phyloP scores from a whole-genome alignment of 2,329 filamentous ascomycete genomes.

The Ophiostoma ips region DNA sequence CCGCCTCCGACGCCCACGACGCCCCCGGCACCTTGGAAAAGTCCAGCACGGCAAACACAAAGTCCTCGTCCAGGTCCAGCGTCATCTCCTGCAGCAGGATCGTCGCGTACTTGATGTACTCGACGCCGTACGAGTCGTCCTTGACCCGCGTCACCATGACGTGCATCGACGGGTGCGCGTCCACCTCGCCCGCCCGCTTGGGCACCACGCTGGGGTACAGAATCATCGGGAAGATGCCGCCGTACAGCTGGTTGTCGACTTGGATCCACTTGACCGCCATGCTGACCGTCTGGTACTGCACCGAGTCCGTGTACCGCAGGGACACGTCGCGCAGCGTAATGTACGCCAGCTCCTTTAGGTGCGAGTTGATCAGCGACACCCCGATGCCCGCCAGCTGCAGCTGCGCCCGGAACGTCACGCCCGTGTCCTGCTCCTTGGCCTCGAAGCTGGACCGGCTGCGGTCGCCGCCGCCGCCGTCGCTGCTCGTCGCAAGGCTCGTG shows the following conservation, averaged over 20 bases:
- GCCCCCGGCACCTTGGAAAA: constrained; percentile 88
- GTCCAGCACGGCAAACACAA: constrained; percentile 89
- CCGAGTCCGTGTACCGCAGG: constrained; percentile 84
- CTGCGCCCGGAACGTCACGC: constrained; percentile 78
- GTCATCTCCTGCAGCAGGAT: constrained; percentile 95
- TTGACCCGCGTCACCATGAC: constrained; percentile 87
- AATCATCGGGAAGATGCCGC: constrained; percentile 93
- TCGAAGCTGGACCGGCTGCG: constrained; percentile 57
- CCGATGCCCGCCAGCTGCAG: constrained; percentile 81
- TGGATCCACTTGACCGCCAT: constrained; percentile 96
- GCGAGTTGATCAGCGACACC: constrained; percentile 83
- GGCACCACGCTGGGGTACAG: constrained; percentile 95
- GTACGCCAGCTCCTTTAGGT: constrained; percentile 84
- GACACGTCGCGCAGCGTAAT: constrained; percentile 85
- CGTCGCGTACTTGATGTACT: constrained; percentile 98
- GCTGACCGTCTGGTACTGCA: constrained; percentile 80
- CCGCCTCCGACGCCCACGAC: constrained; percentile 63
- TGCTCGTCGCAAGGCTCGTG: neutral
- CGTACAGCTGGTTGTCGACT: constrained; percentile 96
- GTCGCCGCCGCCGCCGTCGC: constrained; percentile 2
- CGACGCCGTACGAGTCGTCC: constrained; percentile 92
- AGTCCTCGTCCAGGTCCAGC: constrained; percentile 92
- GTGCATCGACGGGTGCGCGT: constrained; percentile 88
- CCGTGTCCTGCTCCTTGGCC: constrained; percentile 81
- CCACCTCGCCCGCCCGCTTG: constrained; percentile 91